phyloP scores from a whole-genome alignment of 306 rosid genomes.

The Ormosia emarginata region DNA sequence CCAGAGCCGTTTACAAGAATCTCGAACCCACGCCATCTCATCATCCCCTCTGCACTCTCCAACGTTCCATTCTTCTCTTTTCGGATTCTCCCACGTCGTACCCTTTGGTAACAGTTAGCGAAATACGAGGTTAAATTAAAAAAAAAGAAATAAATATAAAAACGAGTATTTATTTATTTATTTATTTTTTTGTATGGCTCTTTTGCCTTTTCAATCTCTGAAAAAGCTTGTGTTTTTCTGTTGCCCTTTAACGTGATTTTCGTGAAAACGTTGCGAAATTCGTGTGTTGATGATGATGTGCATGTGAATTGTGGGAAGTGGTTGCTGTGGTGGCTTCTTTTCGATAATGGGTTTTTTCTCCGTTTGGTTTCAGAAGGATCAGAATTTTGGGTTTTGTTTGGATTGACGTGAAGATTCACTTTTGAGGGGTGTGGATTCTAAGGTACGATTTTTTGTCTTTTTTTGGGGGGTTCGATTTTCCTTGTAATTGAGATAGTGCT shows the following conservation, averaged over 20 bases:
- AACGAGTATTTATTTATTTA: too few relatives aligned
- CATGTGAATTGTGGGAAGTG: neutral
- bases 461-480: neutral
- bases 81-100: too few relatives aligned
- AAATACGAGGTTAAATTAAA: too few relatives aligned
- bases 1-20: too few relatives aligned
- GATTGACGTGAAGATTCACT: conserved; percentile 38
- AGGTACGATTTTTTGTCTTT: conserved; percentile 2
- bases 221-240: neutral
- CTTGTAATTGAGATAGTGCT: conserved; percentile 11
- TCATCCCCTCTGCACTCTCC: too few relatives aligned
- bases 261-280: conserved; percentile 13
- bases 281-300: conserved; percentile 1
- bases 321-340: neutral
- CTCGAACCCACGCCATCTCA: too few relatives aligned
- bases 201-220: neutral
- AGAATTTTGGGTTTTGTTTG: conserved; percentile 14
- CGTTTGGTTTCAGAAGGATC: conserved; percentile 34
- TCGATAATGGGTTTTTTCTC: conserved; percentile 4
- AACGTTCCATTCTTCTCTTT: too few relatives aligned
- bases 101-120: too few relatives aligned
- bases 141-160: too few relatives aligned
- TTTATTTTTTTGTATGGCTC: too few relatives aligned
- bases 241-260: neutral
- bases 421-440: conserved; percentile 41